phyloP scores from a whole-genome alignment of 129 eudicot genomes.

The Mikania micrantha region DNA sequence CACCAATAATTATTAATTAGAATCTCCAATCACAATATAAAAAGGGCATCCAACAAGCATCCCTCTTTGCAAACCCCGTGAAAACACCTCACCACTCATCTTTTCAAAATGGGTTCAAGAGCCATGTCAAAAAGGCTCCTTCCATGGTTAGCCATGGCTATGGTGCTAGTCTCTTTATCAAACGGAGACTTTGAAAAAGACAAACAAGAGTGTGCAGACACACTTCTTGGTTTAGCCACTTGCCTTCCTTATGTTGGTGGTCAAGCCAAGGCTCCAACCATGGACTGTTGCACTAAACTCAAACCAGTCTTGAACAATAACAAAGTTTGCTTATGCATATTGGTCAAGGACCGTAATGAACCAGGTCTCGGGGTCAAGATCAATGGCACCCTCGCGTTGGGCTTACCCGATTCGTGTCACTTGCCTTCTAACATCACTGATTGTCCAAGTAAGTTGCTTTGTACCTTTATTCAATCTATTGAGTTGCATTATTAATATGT shows the following conservation, averaged over 20 bases:
- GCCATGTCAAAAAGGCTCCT: too few relatives aligned
- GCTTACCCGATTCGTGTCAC: constrained; percentile 50
- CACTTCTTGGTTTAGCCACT: constrained; percentile 35
- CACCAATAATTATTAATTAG: neutral
- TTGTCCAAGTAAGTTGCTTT: constrained; percentile 44
- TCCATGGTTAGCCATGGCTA: constrained; percentile 24
- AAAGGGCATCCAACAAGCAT: constrained; percentile 7
- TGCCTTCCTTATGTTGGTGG: constrained; percentile 63
- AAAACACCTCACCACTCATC: constrained; percentile 6
- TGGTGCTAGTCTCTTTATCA: constrained; percentile 17
- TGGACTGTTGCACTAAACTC: constrained; percentile 55
- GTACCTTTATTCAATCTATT: neutral
- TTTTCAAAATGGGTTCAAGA: constrained; percentile 15
- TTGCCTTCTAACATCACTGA: constrained; percentile 34
- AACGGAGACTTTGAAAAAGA: constrained; percentile 40
- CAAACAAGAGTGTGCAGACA: constrained; percentile 35
- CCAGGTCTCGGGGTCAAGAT: constrained; percentile 54
- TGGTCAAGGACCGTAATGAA: constrained; percentile 57
- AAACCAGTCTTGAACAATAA: constrained; percentile 41
- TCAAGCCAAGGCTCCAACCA: constrained; percentile 49
- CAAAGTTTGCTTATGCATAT: constrained; percentile 51
- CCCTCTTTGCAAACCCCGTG: neutral
- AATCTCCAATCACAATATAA: constrained; percentile 16
- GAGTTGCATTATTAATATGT: too few relatives aligned
- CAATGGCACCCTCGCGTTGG: constrained; percentile 56